A percentile compares a stretch with the other conserved stretches of the same genome.
Evolutionary conservation across 2,329 filamentous ascomycete species (phyloP).

Genomic region (Lizonia empirigonia): DNA sequence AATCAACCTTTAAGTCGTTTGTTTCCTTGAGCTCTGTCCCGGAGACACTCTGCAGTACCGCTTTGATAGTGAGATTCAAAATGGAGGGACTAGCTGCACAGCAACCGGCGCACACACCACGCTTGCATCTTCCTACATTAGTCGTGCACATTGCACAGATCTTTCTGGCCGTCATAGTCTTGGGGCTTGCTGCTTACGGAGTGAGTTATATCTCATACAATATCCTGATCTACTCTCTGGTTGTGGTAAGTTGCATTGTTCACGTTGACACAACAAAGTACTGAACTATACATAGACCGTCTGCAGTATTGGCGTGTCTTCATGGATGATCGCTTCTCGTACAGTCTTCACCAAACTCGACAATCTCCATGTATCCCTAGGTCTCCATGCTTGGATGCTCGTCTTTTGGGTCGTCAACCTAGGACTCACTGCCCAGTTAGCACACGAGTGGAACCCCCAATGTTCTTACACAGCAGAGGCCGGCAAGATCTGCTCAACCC

Average conservation of each 20-base stretch:
- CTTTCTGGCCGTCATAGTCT: constrained; percentile 53
- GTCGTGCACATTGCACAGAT: constrained; percentile 31
- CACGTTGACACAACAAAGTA: neutral
- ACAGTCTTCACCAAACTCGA: constrained; percentile 42
- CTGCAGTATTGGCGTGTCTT: constrained; percentile 52
- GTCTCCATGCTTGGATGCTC: constrained; percentile 58
- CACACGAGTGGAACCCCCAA: constrained; percentile 25
- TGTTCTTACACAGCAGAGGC: constrained; percentile 18
- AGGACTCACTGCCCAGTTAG: constrained; percentile 33
- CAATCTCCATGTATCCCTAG: constrained; percentile 61
- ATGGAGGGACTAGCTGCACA: constrained; percentile 7
- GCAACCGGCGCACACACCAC: neutral
- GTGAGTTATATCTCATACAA: constrained; percentile 50
- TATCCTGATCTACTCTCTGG: constrained; percentile 39
- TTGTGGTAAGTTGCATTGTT: constrained; percentile 20
- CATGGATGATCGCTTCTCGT: constrained; percentile 9
- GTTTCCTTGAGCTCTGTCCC: neutral
- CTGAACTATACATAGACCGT: constrained; percentile 44
- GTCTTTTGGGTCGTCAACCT: constrained; percentile 58
- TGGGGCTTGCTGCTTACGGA: constrained; percentile 58
- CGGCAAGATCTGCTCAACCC: constrained; percentile 19
- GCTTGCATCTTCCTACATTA: constrained; percentile 19
- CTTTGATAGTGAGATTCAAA: constrained; percentile 9
- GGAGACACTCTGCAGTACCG: constrained; percentile 7
- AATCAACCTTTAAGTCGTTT: neutral